These are phyloP conservation scores for Beauveria scarabaeidicola DNA, from an alignment of 2,329 filamentous ascomycete species.

Conservation along the genomic window DNA sequence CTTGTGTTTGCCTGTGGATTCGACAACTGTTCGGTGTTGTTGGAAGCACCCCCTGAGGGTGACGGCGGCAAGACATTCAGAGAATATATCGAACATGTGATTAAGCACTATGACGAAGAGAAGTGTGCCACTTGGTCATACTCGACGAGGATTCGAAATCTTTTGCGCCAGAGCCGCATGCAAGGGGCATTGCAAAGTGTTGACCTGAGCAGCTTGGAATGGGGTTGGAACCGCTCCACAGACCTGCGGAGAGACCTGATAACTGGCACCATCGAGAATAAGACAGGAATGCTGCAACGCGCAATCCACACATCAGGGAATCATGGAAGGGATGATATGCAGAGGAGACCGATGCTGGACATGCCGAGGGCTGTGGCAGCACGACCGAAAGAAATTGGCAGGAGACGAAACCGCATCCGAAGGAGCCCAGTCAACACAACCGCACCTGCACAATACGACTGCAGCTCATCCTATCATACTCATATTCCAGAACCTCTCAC, in stretches of 20 bases:
- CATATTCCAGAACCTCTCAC: neutral
- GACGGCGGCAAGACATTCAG: slow-evolving; percentile 32
- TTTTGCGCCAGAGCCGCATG: slow-evolving; percentile 28
- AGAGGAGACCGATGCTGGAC: neutral
- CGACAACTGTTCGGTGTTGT: slow-evolving; percentile 34
- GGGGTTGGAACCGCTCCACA: slow-evolving; percentile 34
- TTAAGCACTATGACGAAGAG: slow-evolving; percentile 38
- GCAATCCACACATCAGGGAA: neutral
- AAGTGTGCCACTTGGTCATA: slow-evolving; percentile 36
- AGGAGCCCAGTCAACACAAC: neutral
- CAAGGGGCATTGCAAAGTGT: neutral
- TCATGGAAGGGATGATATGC: neutral
- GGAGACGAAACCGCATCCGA: neutral
- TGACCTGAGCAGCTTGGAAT: slow-evolving; percentile 19
- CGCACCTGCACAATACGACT: neutral
- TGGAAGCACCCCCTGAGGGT: slow-evolving; percentile 32
- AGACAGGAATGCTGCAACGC: neutral
- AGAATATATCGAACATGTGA: slow-evolving; percentile 38
- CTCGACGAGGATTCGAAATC: slow-evolving; percentile 35
- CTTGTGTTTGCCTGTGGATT: slow-evolving; percentile 42
- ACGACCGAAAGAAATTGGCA: neutral
- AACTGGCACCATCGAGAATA: slow-evolving; percentile 21
- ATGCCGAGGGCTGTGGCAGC: neutral
- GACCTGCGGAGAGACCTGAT: slow-evolving; percentile 36
- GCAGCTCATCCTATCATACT: neutral